Conservation (phyloP, 1,284 basidiomycete species). For the Ustilago shanxiensis region DNA sequence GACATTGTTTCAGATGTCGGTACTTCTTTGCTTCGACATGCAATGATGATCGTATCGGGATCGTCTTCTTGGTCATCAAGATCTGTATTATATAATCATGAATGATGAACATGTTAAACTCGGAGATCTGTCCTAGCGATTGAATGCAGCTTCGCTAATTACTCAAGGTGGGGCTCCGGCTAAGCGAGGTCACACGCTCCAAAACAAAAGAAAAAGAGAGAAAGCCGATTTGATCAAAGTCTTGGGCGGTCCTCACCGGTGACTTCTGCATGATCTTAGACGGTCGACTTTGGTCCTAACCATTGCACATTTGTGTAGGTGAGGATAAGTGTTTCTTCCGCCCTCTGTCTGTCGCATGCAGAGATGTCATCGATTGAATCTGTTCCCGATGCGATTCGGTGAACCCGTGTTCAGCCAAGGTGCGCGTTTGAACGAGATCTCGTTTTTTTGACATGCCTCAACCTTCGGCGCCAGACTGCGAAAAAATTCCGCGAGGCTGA, state of each 20-base stretch:
- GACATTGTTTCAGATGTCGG: no score
- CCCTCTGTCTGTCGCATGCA: no score
- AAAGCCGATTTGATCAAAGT: neutral
- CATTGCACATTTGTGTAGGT: no score
- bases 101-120: neutral
- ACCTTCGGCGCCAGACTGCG: constrained; percentile 5
- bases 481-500: neutral
- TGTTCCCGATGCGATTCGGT: no score
- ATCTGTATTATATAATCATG: neutral
- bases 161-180: neutral
- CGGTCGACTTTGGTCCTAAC: no score
- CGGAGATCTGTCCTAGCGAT: neutral
- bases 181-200: constrained; percentile 7
- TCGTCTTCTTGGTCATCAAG: neutral
- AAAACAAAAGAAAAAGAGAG: neutral
- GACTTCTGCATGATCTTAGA: no score
- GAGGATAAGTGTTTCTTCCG: no score
- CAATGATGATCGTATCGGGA: neutral
- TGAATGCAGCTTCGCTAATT: neutral
- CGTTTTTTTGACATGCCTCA: constrained; percentile 11
- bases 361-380: no score
- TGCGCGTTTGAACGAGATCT: neutral
- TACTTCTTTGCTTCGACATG: neutral
- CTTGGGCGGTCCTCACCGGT: neutral
- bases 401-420: no score